phyloP scores from a whole-genome alignment of 768 basidiomycete genomes.

The Hirschioporus abietinus region DNA sequence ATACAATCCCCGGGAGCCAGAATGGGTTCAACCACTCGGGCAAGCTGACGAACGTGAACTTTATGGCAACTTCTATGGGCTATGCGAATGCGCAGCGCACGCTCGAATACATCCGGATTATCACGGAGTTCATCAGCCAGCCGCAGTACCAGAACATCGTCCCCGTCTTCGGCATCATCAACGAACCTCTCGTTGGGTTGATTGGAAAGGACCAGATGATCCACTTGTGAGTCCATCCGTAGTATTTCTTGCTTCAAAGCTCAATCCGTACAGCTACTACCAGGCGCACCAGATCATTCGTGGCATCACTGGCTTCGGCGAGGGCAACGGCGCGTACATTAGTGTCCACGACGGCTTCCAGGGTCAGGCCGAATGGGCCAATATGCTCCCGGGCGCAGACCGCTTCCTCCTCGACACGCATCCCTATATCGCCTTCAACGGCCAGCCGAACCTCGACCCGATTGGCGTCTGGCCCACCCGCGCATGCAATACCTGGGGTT shows the following conservation, averaged over 20 bases:
- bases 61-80: conserved; percentile 72
- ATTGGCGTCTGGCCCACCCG: conserved; percentile 42
- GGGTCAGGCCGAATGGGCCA: conserved; percentile 35
- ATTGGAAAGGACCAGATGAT: conserved; percentile 52
- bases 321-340: conserved; percentile 55
- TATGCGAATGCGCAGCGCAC: conserved; percentile 79
- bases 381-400: conserved; percentile 34
- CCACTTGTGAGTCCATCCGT: conserved; percentile 49
- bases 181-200: conserved; percentile 47
- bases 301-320: conserved; percentile 66
- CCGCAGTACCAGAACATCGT: conserved; percentile 63
- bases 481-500: conserved; percentile 59
- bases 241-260: no score
- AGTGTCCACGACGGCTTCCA: conserved; percentile 50
- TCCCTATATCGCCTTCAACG: conserved; percentile 39
- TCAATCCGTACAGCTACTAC: conserved; percentile 46
- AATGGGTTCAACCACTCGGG: conserved; percentile 66
- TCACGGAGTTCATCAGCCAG: conserved; percentile 79
- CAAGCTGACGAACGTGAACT: conserved; percentile 56
- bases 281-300: conserved; percentile 60
- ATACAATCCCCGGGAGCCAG: conserved; percentile 75
- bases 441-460: conserved; percentile 25
- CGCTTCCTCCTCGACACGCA: conserved; percentile 48
- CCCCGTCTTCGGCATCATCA: conserved; percentile 56
- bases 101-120: conserved; percentile 67